These are phyloP conservation scores for Aspergillus saccharolyticus DNA, from an alignment of 495 filamentous ascomycete species.

Conservation along the genomic window DNA sequence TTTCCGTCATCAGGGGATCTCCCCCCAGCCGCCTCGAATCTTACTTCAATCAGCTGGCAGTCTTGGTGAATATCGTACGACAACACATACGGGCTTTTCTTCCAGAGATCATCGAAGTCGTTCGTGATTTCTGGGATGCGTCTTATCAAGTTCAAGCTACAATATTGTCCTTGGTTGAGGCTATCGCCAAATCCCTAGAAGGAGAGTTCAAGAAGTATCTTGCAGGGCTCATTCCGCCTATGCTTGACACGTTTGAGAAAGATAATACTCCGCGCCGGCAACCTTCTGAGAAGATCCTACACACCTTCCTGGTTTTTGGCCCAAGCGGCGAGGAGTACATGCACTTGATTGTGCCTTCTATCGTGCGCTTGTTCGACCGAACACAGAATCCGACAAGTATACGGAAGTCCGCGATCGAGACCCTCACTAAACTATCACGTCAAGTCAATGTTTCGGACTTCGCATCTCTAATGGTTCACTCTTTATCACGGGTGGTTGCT, in stretches of 20 bases:
- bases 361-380: constrained; percentile 87
- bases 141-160: constrained; percentile 76
- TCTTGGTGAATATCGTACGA: constrained; percentile 88
- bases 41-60: constrained; percentile 93
- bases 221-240: constrained; percentile 78
- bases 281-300: constrained; percentile 84
- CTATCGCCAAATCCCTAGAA: constrained; percentile 86
- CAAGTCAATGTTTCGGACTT: constrained; percentile 98
- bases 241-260: constrained; percentile 89
- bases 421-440: constrained; percentile 85
- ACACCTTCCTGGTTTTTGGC: constrained; percentile 95
- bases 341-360: constrained; percentile 96
- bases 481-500: constrained; percentile 71
- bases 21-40: constrained; percentile 72
- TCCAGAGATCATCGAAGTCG: constrained; percentile 72
- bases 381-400: constrained; percentile 68
- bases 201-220: constrained; percentile 97
- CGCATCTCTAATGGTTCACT: constrained; percentile 90
- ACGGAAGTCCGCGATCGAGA: constrained; percentile 87
- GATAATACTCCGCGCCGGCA: constrained; percentile 66
- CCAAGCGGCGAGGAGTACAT: constrained; percentile 96
- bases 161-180: constrained; percentile 85
- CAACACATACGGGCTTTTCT: constrained; percentile 92
- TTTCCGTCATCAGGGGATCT: constrained; percentile 76
- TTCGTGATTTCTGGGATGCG: constrained; percentile 80